These are phyloP conservation scores for Endocladia muricata DNA, from an alignment of 31 red algal species.

Conservation along the genomic window DNA sequence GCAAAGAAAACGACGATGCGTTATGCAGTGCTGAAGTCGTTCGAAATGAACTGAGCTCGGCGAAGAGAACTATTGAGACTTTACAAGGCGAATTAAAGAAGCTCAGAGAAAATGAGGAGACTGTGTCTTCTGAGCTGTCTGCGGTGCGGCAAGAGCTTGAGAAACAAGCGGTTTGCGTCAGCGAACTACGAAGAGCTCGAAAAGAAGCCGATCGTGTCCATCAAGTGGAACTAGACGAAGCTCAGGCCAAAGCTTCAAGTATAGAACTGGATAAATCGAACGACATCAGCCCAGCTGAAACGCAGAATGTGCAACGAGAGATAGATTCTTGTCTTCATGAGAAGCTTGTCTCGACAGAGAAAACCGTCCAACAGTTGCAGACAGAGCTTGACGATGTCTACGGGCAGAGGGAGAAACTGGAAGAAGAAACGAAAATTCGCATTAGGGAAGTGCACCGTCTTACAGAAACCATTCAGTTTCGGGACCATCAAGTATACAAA, in stretches of 20 bases:
- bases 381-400: constrained; percentile 12
- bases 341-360: not conserved
- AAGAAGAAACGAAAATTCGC: constrained; percentile 15
- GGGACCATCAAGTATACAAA: constrained; percentile 26
- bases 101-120: too few species aligned
- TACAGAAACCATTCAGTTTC: constrained; percentile 9
- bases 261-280: not conserved
- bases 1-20: not conserved
- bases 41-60: too few species aligned
- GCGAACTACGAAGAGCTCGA: too few species aligned
- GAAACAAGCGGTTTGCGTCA: too few species aligned
- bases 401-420: not conserved
- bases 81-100: too few species aligned
- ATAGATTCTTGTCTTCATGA: not conserved
- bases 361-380: not conserved
- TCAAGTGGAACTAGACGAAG: not conserved
- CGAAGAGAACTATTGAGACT: too few species aligned
- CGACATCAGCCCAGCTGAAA: not conserved
- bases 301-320: not conserved
- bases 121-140: too few species aligned
- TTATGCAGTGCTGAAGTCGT: not conserved
- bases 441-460: constrained; percentile 20
- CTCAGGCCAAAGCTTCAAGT: not conserved
- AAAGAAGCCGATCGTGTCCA: too few species aligned
- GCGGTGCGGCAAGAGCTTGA: too few species aligned